Base-by-base conservation (phyloP, 306 rosid species). In the Cajanus cajan region DNA sequence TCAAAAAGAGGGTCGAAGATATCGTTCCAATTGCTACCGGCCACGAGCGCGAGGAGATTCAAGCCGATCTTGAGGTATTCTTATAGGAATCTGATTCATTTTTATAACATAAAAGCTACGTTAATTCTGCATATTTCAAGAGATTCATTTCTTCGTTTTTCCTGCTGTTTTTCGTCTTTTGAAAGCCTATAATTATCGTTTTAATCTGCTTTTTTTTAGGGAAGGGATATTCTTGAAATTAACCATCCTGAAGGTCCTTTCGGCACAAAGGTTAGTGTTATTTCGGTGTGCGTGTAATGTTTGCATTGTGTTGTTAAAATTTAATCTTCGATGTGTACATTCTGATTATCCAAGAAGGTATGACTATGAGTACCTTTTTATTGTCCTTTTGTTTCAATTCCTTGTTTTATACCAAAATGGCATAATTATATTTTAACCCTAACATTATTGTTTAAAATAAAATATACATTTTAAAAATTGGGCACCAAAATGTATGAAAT, bases 21-120 rank as follows among this genome's bases (percentile, higher is more conserved):
- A 86, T 93, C 55, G 43, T 90, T 83, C 98, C 99, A 14, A 95
- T 95, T 68, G 99, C 97, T 7, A 95, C 99, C 4, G 98, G 98
- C 13, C 96, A 93, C 79, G 98, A 95, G 89, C 98, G 90, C 8
- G 97, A 95, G 89, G 98, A 95, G 93, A 87, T 90, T 83, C 92
- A 85, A 63, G 98, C 98, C 41, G 88, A 87, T n/a, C 84, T 87
- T 74, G 72, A 90, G 92, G 98, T 93, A 13, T 8, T n/a, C 41
- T 22, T 19, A 1, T 4, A 7, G 16, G 16, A 50, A 50, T 63
- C 40, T 14, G 72, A 39, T 48, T 16, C 28, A 8, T 4, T 47
- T 41, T 25, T 25, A 6, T 74, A 9, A 24, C 65, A 2, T 15
- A 6, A 16, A 28, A 70, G 31, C 31, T 28, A n/a, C 0, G 18